Percentiles rank a stretch among this genome's conserved stretches.
phyloP scores from a whole-genome alignment of 352 stramenopile genomes.

The Pythium grandisporangium region DNA sequence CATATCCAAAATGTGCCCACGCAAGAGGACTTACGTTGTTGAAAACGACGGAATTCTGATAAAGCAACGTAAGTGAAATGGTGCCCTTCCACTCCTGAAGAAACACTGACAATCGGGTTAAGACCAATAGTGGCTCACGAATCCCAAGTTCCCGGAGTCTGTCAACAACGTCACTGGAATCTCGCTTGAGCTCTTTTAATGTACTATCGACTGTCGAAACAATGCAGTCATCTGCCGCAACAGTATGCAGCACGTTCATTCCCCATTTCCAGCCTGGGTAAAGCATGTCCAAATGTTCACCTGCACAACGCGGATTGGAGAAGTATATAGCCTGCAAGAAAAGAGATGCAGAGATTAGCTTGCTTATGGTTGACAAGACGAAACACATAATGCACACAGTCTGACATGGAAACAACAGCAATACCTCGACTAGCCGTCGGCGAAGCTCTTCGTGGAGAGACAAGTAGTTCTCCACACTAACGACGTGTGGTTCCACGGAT shows the following conservation, averaged over 20 bases:
- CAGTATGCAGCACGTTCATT: conserved; percentile 16
- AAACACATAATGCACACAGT: background rate
- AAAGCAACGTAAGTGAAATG: conserved; percentile 59
- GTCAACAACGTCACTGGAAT: conserved; percentile 40
- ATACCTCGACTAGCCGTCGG: conserved; percentile 43
- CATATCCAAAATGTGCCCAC: too few relatives aligned
- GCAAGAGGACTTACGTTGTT: conserved; percentile 33
- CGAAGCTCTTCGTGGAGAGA: conserved; percentile 8
- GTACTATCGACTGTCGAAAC: conserved; percentile 34
- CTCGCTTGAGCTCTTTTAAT: conserved; percentile 27
- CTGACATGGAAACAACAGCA: conserved; percentile 2
- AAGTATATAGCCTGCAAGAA: conserved; percentile 60
- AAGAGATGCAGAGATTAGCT: background rate
- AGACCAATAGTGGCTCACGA: conserved; percentile 41
- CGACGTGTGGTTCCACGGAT: conserved; percentile 4
- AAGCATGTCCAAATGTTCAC: conserved; percentile 32
- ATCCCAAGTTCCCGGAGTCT: conserved; percentile 48
- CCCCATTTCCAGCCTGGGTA: conserved; percentile 40
- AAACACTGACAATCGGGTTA: conserved; percentile 27
- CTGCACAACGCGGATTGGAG: conserved; percentile 33
- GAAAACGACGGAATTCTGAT: conserved; percentile 48
- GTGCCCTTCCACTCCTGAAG: conserved; percentile 36
- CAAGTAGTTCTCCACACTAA: background rate
- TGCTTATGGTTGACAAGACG: background rate
- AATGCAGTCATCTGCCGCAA: too few relatives aligned